Percentiles rank a stretch among this genome's conserved stretches.
Evolutionary conservation across 1,139 yeast genomes (phyloP).

Genomic region (Blastobotrys persicus): DNA sequence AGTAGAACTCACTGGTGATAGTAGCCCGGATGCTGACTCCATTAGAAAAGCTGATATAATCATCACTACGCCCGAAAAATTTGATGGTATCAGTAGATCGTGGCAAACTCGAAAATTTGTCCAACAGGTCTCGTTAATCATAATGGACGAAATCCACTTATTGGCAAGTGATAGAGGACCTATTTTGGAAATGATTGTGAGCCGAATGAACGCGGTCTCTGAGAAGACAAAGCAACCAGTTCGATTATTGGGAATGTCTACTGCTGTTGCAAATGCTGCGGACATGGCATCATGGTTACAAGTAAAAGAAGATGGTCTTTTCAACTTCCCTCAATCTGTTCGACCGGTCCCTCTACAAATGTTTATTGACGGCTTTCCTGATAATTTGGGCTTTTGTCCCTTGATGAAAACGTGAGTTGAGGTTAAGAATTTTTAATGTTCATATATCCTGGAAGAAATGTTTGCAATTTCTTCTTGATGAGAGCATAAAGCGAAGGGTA

Average conservation of each 20-base stretch:
- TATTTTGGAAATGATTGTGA: constrained; percentile 95
- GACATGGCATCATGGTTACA: constrained; percentile 99
- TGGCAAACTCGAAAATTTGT: constrained; percentile 97
- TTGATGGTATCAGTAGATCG: constrained; percentile 97
- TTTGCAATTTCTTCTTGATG: too few relatives aligned
- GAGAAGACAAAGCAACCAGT: constrained; percentile 73
- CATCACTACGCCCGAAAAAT: constrained; percentile 96
- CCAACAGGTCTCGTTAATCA: constrained; percentile 83
- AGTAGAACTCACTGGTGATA: constrained; percentile 96
- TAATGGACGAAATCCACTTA: constrained; percentile 97
- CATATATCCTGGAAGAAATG: too few relatives aligned
- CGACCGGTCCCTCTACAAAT: constrained; percentile 97
- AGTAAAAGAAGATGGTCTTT: constrained; percentile 74
- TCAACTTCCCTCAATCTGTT: constrained; percentile 91
- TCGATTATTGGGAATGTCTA: constrained; percentile 87
- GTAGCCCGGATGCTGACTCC: constrained; percentile 83
- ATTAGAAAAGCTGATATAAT: constrained; percentile 89
- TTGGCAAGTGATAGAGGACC: constrained; percentile 98
- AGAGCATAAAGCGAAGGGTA: too few relatives aligned
- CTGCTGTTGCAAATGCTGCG: constrained; percentile 96
- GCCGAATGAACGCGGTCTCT: constrained; percentile 92
- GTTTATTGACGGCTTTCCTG: constrained; percentile 98
- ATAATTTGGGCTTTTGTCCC: constrained; percentile 89
- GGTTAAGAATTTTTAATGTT: too few relatives aligned
- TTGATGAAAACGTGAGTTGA: constrained; percentile 68